Evolutionary conservation across 768 basidiomycete genomes (phyloP).

Genomic region (Rhizopogon salebrosus): DNA sequence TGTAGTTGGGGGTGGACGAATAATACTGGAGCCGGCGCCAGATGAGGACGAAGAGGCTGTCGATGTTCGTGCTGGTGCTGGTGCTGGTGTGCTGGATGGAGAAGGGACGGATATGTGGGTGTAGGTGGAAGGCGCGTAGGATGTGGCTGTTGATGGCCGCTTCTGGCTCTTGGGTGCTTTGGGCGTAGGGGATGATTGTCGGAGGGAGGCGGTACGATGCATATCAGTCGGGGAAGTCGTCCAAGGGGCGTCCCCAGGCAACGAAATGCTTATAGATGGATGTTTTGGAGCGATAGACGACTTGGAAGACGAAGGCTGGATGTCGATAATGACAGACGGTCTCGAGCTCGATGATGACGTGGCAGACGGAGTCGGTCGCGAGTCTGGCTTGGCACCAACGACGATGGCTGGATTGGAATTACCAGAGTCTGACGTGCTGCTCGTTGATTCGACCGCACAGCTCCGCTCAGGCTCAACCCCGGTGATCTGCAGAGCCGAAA

Average conservation of each 20-base stretch:
- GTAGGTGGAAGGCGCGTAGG: not conserved
- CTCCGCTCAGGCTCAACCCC: not conserved
- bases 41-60: no score
- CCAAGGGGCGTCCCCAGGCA: not conserved
- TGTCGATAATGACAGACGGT: not conserved
- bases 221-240: not conserved
- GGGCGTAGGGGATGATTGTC: not conserved
- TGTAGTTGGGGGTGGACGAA: no score
- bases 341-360: no score
- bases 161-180: not conserved
- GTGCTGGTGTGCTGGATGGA: no score
- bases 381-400: no score
- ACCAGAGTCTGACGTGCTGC: not conserved
- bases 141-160: not conserved
- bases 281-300: conserved; percentile 16
- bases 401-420: not conserved
- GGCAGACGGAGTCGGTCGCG: no score
- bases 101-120: not conserved
- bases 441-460: not conserved
- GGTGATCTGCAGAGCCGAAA: no score
- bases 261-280: not conserved
- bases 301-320: not conserved
- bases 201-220: not conserved
- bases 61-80: no score
- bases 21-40: no score